Conservation (phyloP, 1,284 basidiomycete genomes). For the Sphaerobolus stellatus region DNA sequence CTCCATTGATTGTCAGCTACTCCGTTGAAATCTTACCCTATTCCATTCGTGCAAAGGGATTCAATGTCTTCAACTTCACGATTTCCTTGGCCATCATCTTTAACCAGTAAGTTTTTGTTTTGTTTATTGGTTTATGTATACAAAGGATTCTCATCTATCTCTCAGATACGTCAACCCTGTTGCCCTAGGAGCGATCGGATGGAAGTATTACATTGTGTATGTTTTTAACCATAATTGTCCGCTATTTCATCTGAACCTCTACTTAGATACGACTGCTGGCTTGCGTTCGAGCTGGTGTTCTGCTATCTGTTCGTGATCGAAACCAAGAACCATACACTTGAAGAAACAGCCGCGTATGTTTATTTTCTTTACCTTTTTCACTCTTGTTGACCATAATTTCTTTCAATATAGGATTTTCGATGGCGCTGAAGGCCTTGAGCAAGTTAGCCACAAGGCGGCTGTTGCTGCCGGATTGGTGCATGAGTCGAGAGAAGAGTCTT, state of each 20-base stretch:
- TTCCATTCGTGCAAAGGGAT: constrained; percentile 73
- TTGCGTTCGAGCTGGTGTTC: constrained; percentile 61
- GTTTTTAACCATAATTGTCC: constrained; percentile 19
- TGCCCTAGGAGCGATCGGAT: constrained; percentile 54
- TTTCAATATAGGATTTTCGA: constrained; percentile 54
- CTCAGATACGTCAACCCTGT: constrained; percentile 72
- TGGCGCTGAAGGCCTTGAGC: constrained; percentile 51
- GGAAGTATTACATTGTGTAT: constrained; percentile 60
- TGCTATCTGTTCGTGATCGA: constrained; percentile 68
- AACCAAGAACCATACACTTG: constrained; percentile 69
- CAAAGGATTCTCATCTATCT: too few species aligned
- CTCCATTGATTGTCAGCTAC: constrained; percentile 72
- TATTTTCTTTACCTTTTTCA: neutral
- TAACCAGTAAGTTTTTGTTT: constrained; percentile 58
- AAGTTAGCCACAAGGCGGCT: constrained; percentile 34
- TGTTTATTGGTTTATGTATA: too few species aligned
- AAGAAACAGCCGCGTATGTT: constrained; percentile 60
- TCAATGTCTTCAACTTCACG: constrained; percentile 69
- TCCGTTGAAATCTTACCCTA: constrained; percentile 75
- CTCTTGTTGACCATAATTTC: neutral
- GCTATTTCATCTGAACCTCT: constrained; percentile 32
- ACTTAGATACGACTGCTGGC: constrained; percentile 66
- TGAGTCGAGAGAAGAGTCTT: neutral
- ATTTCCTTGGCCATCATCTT: constrained; percentile 69
- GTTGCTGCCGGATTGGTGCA: constrained; percentile 13